A percentile compares a stretch with the other conserved stretches of the same genome.
phyloP scores from a whole-genome alignment of 495 filamentous ascomycete species.

The Trichoderma gamsii region DNA sequence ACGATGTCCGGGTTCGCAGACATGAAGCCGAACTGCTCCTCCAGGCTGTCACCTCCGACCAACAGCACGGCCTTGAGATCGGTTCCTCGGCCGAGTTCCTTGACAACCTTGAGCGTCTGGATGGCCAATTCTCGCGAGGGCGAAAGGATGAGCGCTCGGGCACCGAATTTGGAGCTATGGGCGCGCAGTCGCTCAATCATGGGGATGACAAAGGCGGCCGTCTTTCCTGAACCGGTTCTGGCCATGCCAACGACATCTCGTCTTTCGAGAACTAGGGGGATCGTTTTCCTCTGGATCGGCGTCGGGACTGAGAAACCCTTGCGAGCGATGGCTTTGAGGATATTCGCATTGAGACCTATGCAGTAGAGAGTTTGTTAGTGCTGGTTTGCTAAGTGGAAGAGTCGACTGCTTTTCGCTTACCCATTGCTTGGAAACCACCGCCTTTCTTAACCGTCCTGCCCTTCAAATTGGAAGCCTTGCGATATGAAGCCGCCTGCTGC shows the following conservation, averaged over 20 bases:
- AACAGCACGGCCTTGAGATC: slow-evolving; percentile 83
- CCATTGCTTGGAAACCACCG: slow-evolving; percentile 96
- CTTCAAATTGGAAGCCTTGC: slow-evolving; percentile 75
- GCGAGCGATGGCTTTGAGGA: slow-evolving; percentile 81
- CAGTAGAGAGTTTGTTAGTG: slow-evolving; percentile 16
- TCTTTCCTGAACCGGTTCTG: slow-evolving; percentile 93
- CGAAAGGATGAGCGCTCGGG: slow-evolving; percentile 78
- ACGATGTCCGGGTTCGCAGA: slow-evolving; percentile 90
- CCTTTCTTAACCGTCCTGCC: slow-evolving; percentile 85
- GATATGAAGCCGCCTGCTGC: slow-evolving; percentile 74
- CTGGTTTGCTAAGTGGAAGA: neutral
- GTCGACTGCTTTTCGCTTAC: slow-evolving; percentile 28
- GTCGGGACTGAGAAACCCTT: slow-evolving; percentile 96
- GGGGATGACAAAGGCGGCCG: slow-evolving; percentile 93
- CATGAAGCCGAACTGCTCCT: slow-evolving; percentile 94
- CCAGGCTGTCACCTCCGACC: slow-evolving; percentile 90
- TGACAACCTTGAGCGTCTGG: slow-evolving; percentile 93
- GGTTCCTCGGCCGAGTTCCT: slow-evolving; percentile 84
- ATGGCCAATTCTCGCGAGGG: slow-evolving; percentile 89
- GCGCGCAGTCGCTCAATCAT: slow-evolving; percentile 91
- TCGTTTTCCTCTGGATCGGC: slow-evolving; percentile 93
- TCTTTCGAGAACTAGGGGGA: slow-evolving; percentile 80
- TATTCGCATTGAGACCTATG: slow-evolving; percentile 63
- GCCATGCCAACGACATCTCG: slow-evolving; percentile 97
- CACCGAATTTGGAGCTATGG: slow-evolving; percentile 81